These are phyloP conservation scores for Gossypium longicalyx DNA, from an alignment of 345 rosid genomes.

Conservation along the genomic window DNA sequence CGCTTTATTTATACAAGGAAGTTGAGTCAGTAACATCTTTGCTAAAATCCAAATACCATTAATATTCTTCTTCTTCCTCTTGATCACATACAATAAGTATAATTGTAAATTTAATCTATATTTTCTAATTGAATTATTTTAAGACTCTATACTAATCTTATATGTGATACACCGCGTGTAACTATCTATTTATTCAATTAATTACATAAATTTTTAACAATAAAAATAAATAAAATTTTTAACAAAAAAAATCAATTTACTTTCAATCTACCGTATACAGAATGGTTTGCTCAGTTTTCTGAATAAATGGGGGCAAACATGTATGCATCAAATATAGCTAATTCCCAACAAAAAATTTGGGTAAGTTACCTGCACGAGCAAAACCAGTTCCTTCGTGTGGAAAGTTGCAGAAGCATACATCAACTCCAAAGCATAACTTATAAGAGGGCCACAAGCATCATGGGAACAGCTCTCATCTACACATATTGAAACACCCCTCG, in stretches of 20 bases:
- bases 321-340: too few species aligned
- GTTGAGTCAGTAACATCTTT: slow-evolving; percentile 10
- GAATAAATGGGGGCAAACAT: too few species aligned
- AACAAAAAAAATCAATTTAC: accelerated
- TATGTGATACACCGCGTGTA: too few species aligned
- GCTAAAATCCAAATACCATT: background rate
- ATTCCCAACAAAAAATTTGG: background rate
- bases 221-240: too few species aligned
- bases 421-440: slow-evolving; percentile 39
- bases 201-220: too few species aligned
- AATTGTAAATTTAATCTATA: too few species aligned
- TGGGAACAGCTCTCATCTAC: slow-evolving; percentile 37
- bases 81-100: accelerated
- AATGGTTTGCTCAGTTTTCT: too few species aligned
- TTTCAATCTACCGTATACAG: accelerated
- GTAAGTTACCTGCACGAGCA: slow-evolving; percentile 38
- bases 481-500: slow-evolving; percentile 40
- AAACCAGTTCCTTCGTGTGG: slow-evolving; percentile 33
- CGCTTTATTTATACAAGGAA: slow-evolving; percentile 31
- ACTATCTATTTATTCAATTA: too few species aligned
- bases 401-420: slow-evolving; percentile 43
- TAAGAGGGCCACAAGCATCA: slow-evolving; percentile 42
- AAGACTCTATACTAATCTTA: too few species aligned
- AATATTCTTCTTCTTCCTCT: too few species aligned
- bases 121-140: accelerated